Base-by-base conservation (phyloP, 768 basidiomycete genomes). In the Tricholoma bakamatsutake region DNA sequence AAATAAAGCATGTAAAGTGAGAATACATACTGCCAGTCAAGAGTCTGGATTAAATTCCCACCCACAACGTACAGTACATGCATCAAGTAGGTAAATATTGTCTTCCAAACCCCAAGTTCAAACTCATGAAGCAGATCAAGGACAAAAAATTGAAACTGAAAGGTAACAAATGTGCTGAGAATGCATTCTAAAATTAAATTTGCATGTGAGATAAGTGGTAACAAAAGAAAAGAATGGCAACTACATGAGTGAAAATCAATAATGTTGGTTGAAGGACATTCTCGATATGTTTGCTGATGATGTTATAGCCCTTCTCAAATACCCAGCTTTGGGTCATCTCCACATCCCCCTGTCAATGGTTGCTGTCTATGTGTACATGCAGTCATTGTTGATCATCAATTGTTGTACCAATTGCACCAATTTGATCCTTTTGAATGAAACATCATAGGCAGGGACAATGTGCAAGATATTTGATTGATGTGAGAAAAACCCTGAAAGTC, bases 71-170 rank as follows among this genome's bases (percentile, higher is more conserved):
- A 21, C 10, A 68, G 52, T 11, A 68, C 61, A 13, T 62, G 59
- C 8, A 68, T 45, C 13, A 69, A 54, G 48, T 69, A 67, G 15
- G 48, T 60, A 15, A 69, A 61, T 1, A 66, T 10, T 8, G 52
- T 42, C 51, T 63, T 67, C 65, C 64, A 68, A 8, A 62, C 65
- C 9, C 68, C 66, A 0, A 68, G 55, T 50, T 69, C 64, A 34
- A 67, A 43, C 50, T 69, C 68, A 54, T 69, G 68, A 57, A 69
- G 45, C 21, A 69, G 43, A 49, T 68, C 67, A 5, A 56, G 49
- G 2, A 55, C 48, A 13, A 66, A 51, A 61, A 47, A 45, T 64
- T 34, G 33, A 49, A 49, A n/a, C 33, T 12, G 13, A 49, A 49
- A n/a, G 28, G n/a, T 34, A 30, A 31, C n/a, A 49, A 21, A 34